phyloP scores from a whole-genome alignment of 805 yeast genomes.

The Ogataea henricii region DNA sequence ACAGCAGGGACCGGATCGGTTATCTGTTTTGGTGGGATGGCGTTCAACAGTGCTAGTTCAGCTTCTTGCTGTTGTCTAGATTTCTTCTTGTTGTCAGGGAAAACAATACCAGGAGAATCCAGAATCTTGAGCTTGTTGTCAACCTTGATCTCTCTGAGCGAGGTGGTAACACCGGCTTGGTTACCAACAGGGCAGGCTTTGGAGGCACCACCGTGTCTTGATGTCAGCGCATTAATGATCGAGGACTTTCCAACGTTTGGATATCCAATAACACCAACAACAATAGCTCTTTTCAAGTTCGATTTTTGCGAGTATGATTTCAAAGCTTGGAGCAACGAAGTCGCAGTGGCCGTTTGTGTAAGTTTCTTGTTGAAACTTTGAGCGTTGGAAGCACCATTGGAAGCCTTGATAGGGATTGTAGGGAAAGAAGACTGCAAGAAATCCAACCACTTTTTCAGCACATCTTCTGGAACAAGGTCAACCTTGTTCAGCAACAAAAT shows the following conservation, averaged over 20 bases:
- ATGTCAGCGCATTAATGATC: constrained; percentile 83
- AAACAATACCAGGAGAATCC: constrained; percentile 97
- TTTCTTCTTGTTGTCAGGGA: constrained; percentile 62
- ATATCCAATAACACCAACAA: constrained; percentile 95
- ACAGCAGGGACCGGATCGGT: constrained; percentile 85
- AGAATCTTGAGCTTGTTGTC: constrained; percentile 86
- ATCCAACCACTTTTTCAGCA: constrained; percentile 79
- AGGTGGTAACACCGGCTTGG: constrained; percentile 95
- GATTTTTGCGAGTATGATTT: constrained; percentile 84
- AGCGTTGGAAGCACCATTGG: constrained; percentile 70
- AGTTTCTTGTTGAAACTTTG: constrained; percentile 72
- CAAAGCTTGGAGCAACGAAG: constrained; percentile 72
- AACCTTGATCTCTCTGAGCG: constrained; percentile 87
- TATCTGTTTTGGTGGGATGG: constrained; percentile 84
- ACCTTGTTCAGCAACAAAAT: constrained; percentile 87
- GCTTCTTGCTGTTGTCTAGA: constrained; percentile 69
- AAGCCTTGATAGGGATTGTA: constrained; percentile 83
- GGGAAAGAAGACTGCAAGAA: constrained; percentile 84
- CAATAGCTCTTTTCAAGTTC: constrained; percentile 82
- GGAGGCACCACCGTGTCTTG: constrained; percentile 70
- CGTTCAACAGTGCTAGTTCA: constrained; percentile 84
- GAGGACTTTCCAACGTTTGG: constrained; percentile 98
- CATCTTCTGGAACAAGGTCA: constrained; percentile 87
- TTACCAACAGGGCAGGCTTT: constrained; percentile 95
- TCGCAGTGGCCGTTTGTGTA: constrained; percentile 70